Base-by-base conservation (phyloP, 129 eudicot species). In the Escallonia rubra region DNA sequence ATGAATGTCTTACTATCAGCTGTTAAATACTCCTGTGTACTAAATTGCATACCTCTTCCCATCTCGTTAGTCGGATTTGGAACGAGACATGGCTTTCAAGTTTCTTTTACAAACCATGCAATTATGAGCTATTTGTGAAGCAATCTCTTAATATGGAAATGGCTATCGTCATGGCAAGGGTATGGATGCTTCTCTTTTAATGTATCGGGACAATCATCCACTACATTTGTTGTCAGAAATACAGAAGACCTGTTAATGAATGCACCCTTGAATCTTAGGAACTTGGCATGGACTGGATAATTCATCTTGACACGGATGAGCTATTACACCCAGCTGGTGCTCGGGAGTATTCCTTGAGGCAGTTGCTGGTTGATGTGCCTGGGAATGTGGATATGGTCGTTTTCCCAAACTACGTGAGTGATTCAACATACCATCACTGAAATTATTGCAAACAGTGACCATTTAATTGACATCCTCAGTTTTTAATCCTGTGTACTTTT, bases 121-220 rank as follows among this genome's bases (percentile, higher is more conserved):
- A 92, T 52, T 89, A 88, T 64, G 98, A 92, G 87, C 88, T 91
- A 56, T 90, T 91, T 74, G 97, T 91, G 63, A 87, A 87, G 80
- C 97, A 91, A 70, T 87, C 97, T 65, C 87, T 91, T 49, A 91
- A 91, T 73, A 91, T 91, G 96, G 97, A 91, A 86, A 87, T 92
- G 98, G 98, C 98, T 41, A 92, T 92, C n/a, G 86, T 88, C 76
- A 92, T 83, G 98, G 96, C 98, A 73, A 82, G 95, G 90, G 98
- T 92, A 91, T 49, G 80, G 62, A 56, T 68, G 5, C 45, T 57
- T 63, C 13, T 74, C 44, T 13, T 67, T 39, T 47, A 4, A n/a
- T 34, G 4, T 59, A 57, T 48, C 15, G 47, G 10, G 60, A 39
- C 14, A 3, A 7, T 7, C 57, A 12, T 9, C 12, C 57, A 7